Conservation (phyloP, 108 stramenopile species). For the Conticribra guillardii region DNA sequence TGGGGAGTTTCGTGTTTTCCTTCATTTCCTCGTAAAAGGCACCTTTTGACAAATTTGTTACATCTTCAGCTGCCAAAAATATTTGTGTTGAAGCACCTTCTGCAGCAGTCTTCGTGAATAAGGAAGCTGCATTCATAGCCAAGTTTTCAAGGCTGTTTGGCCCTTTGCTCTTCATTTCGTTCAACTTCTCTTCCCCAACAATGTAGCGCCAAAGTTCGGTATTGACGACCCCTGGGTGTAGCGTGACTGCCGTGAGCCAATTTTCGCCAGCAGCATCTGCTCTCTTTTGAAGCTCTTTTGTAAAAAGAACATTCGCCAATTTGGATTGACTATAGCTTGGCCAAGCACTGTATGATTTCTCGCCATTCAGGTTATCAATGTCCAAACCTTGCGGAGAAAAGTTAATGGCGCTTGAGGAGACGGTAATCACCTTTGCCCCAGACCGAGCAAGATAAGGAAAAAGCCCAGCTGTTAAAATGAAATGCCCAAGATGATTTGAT, state of each 20-base stretch:
- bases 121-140: constrained; percentile 25
- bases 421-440: constrained; percentile 69
- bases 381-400: constrained; percentile 60
- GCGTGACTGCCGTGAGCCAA: constrained; percentile 55
- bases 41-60: constrained; percentile 38
- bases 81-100: constrained; percentile 76
- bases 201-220: constrained; percentile 74
- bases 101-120: constrained; percentile 54
- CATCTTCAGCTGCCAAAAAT: constrained; percentile 54
- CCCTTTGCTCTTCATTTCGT: constrained; percentile 53
- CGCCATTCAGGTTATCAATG: constrained; percentile 69
- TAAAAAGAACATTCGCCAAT: constrained; percentile 82
- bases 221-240: constrained; percentile 76
- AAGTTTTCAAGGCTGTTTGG: constrained; percentile 40
- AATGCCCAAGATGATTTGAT: constrained; percentile 90
- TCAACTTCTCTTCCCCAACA: constrained; percentile 60
- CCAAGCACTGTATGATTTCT: constrained; percentile 71
- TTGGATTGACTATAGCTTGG: constrained; percentile 73
- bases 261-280: constrained; percentile 50
- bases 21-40: constrained; percentile 63
- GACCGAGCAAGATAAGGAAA: constrained; percentile 53
- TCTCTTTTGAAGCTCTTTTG: constrained; percentile 73
- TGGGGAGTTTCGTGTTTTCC: constrained; percentile 21
- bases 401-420: constrained; percentile 66
- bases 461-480: constrained; percentile 70